Evolutionary conservation across 2,329 filamentous ascomycete genomes (phyloP).

Genomic region (Trichoderma atrobrunneum): DNA sequence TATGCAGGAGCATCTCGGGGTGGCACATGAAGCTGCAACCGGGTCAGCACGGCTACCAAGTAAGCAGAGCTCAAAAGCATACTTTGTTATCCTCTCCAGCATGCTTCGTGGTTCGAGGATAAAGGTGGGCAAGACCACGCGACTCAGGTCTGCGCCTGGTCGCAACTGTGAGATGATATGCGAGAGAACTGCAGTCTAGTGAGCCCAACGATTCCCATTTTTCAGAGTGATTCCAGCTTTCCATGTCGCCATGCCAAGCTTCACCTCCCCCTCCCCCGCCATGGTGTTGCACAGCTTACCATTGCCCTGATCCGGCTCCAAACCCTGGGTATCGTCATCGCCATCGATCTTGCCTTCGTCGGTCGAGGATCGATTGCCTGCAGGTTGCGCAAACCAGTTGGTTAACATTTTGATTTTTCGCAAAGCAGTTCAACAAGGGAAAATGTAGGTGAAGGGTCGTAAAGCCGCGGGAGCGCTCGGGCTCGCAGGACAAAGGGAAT

Average conservation of each 20-base stretch:
- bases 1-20: slow-evolving; percentile 88
- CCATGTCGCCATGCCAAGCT: background rate
- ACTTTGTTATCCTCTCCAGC: slow-evolving; percentile 99
- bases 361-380: slow-evolving; percentile 53
- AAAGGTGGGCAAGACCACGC: slow-evolving; percentile 93
- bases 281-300: slow-evolving; percentile 52
- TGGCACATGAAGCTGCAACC: slow-evolving; percentile 91
- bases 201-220: background rate
- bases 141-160: slow-evolving; percentile 89
- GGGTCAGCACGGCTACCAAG: slow-evolving; percentile 18
- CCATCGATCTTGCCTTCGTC: slow-evolving; percentile 51
- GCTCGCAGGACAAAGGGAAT: background rate
- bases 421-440: background rate
- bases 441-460: background rate
- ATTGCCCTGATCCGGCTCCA: slow-evolving; percentile 92
- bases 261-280: background rate
- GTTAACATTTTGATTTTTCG: slow-evolving; percentile 38
- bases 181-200: slow-evolving; percentile 65
- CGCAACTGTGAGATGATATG: slow-evolving; percentile 97
- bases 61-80: slow-evolving; percentile 34
- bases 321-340: slow-evolving; percentile 72
- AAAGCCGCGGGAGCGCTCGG: background rate
- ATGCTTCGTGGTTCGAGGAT: slow-evolving; percentile 97
- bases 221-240: background rate
- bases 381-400: slow-evolving; percentile 39